Evolutionary conservation across 2,329 filamentous ascomycete species (phyloP).

Genomic region (Periconia macrospinosa): DNA sequence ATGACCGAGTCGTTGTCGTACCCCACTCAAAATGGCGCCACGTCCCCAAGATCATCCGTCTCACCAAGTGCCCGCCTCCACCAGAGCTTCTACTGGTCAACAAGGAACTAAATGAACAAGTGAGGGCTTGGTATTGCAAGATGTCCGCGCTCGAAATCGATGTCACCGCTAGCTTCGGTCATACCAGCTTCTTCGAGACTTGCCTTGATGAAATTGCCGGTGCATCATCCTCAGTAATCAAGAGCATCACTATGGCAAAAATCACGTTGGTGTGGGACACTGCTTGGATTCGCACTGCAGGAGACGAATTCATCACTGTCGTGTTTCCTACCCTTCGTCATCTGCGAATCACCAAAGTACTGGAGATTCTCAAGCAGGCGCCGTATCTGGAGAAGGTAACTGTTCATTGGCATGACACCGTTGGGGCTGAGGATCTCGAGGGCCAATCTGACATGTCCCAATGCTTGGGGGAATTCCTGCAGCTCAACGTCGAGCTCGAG

Average conservation of each 20-base stretch:
- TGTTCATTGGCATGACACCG: slow-evolving; percentile 39
- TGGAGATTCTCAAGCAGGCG: slow-evolving; percentile 25
- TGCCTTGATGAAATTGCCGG: slow-evolving; percentile 29
- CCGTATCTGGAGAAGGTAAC: slow-evolving; percentile 27
- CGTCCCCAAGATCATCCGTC: slow-evolving; percentile 36
- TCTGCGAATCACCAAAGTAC: slow-evolving; percentile 26
- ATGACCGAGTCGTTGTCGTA: slow-evolving; percentile 7
- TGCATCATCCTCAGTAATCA: slow-evolving; percentile 36
- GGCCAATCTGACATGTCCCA: slow-evolving; percentile 23
- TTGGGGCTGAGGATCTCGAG: slow-evolving; percentile 22
- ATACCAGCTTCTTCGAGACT: slow-evolving; percentile 36
- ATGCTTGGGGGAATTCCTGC: slow-evolving; percentile 24
- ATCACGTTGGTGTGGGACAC: slow-evolving; percentile 39
- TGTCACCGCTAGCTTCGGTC: slow-evolving; percentile 37
- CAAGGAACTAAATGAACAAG: slow-evolving; percentile 31
- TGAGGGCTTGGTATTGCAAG: slow-evolving; percentile 39
- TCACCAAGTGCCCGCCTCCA: slow-evolving; percentile 34
- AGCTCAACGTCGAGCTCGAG: slow-evolving; percentile 21
- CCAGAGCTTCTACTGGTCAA: slow-evolving; percentile 31
- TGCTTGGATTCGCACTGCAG: slow-evolving; percentile 30
- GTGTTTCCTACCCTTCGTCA: slow-evolving; percentile 32
- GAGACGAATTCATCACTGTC: slow-evolving; percentile 14
- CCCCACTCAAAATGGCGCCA: slow-evolving; percentile 35
- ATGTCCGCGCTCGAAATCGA: slow-evolving; percentile 29
- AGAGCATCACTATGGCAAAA: slow-evolving; percentile 36